Base-by-base conservation (phyloP, 257 asterid genomes). In the Plantago major region DNA sequence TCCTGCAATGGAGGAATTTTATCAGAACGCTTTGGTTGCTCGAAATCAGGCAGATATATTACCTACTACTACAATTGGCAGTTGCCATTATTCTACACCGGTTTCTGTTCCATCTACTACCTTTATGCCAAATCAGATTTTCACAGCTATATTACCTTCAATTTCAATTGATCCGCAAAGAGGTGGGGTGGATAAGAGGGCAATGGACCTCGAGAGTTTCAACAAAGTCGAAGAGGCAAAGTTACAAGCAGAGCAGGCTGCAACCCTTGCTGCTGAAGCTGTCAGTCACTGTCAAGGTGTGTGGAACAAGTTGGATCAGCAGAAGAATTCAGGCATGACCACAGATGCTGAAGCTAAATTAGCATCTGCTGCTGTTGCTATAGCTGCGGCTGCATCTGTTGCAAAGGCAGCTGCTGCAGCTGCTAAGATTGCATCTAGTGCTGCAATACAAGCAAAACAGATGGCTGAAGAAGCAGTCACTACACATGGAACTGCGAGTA, bases 351-450 rank as follows among this genome's bases (percentile, higher is more conserved):
- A 89, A 76, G 74, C 86, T 64, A 87, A 80, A 75, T 67, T 93
- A 69, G 86, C 90, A n/a, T 83, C 96, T 60, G 94, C 96, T 67
- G 92, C 96, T 75, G 90, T 67, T 74, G 88, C 88, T 47, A 73
- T 94, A 58, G 95, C 99, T 16, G 99, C 99, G 11, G 93, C 97
- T 74, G 81, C 95, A 60, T 78, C 93, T 72, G 97, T 93, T 67
- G 99, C 99, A 14, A 93, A 82, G 88, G 99, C 95, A 17, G 99
- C 99, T 0, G 92, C 99, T 26, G 96, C 95, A 18, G 96, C 97
- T 67, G 97, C 99, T 56, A 85, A 84, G 79, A 78, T 94, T 55
- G 99, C 99, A 59, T 85, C 84, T 72, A 83, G 67, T 68, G 96
- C 84, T 71, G 96, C 97, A 19, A 59, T 76, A 60, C 95, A 84